These are phyloP conservation scores for Talaromyces pinophilus DNA, from an alignment of 2,329 filamentous ascomycete species.

Conservation along the genomic window DNA sequence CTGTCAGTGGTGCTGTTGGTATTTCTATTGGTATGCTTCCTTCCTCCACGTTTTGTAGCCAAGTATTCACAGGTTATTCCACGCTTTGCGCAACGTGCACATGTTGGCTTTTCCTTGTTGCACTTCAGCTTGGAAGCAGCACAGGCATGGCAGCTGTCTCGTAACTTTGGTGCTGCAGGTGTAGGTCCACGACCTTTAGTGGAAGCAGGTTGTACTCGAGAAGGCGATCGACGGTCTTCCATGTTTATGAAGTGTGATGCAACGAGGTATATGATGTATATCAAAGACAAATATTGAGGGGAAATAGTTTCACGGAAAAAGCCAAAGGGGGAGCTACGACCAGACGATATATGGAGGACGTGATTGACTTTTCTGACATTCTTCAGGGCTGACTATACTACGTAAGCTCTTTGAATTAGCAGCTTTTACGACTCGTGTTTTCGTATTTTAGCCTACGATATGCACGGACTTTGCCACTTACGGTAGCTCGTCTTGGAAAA, in stretches of 20 bases:
- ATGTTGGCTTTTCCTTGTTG: constrained; percentile 18
- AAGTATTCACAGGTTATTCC: constrained; percentile 12
- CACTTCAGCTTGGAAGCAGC: constrained; percentile 19
- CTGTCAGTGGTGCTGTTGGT: neutral
- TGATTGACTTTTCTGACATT: neutral
- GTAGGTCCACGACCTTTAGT: neutral
- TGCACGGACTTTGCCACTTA: neutral
- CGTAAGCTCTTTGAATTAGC: neutral
- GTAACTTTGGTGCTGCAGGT: constrained; percentile 4
- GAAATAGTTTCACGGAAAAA: neutral
- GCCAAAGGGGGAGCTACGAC: neutral
- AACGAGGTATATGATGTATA: neutral
- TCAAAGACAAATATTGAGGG: neutral
- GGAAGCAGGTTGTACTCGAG: neutral
- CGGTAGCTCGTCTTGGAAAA: neutral
- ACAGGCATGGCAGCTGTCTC: constrained; percentile 20
- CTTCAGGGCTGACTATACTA: neutral
- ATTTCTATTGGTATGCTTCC: constrained; percentile 1
- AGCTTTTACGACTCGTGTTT: neutral
- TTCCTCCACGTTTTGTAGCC: constrained; percentile 7
- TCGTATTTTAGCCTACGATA: neutral
- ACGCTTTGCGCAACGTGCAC: constrained; percentile 17
- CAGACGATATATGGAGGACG: neutral
- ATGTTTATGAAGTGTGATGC: neutral
- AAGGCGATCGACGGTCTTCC: neutral